Evolutionary conservation across 2,329 filamentous ascomycete genomes (phyloP).

Genomic region (Zymoseptoria brevis): DNA sequence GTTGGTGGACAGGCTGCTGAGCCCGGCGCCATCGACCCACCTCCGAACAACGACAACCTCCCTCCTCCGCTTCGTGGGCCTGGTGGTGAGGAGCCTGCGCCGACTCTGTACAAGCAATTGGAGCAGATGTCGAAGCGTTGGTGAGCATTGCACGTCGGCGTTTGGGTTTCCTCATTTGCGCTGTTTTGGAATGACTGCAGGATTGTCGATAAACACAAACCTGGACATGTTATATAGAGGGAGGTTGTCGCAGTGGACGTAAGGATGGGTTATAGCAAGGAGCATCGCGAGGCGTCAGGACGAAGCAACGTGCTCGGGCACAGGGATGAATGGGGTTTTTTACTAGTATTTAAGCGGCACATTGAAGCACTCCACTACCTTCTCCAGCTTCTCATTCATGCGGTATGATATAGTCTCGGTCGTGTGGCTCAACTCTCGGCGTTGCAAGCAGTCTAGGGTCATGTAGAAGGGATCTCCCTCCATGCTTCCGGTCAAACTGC

Average conservation of each 20-base stretch:
- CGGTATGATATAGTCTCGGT: too few species aligned
- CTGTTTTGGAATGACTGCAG: neutral
- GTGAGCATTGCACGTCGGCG: slow-evolving; percentile 2
- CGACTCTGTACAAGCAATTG: slow-evolving; percentile 22
- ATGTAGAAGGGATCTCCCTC: too few species aligned
- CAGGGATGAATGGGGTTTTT: neutral
- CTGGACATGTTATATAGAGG: neutral
- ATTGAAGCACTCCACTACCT: neutral
- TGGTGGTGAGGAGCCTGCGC: slow-evolving; percentile 18
- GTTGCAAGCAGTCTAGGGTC: too few species aligned
- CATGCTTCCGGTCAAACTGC: too few species aligned
- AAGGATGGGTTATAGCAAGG: neutral
- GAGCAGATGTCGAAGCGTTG: slow-evolving; percentile 14
- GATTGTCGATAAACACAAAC: neutral
- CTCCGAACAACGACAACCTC: slow-evolving; percentile 8
- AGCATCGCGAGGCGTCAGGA: neutral
- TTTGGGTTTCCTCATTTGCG: neutral
- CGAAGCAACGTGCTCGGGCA: neutral
- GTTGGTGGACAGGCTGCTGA: slow-evolving; percentile 8
- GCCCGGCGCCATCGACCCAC: slow-evolving; percentile 11
- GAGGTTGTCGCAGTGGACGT: neutral
- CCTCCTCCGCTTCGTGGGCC: slow-evolving; percentile 17
- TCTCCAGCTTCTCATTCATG: neutral
- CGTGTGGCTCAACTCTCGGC: too few species aligned
- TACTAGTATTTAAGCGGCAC: neutral